Evolutionary conservation across 805 yeast genomes (phyloP).

Genomic region (Metschnikowia peoriensis): DNA sequence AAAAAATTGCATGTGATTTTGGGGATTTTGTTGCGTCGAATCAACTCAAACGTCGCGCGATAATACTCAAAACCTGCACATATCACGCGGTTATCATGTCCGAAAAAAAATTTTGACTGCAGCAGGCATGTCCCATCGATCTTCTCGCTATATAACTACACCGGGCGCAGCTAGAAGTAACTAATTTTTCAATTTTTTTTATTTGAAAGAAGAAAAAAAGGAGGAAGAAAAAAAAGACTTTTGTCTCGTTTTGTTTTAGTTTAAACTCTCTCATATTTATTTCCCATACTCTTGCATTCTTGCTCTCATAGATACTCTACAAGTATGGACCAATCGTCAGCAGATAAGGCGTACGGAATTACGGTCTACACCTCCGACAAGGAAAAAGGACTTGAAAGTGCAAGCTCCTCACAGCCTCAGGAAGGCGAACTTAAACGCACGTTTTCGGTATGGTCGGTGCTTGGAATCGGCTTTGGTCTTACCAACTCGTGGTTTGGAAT

Average conservation of each 20-base stretch:
- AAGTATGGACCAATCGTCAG: background rate
- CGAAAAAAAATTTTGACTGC: background rate
- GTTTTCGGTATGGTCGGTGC: slow-evolving; percentile 38
- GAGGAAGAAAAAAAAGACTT: too few species aligned
- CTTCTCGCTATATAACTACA: background rate
- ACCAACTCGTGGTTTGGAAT: slow-evolving; percentile 46
- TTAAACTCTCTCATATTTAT: background rate
- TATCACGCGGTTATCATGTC: background rate
- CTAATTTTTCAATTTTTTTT: background rate
- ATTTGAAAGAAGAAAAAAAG: too few species aligned
- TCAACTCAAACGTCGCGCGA: background rate
- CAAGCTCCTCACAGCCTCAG: slow-evolving; percentile 3
- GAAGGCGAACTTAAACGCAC: slow-evolving; percentile 32
- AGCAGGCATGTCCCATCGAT: background rate
- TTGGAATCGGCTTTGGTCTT: slow-evolving; percentile 41
- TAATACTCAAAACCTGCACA: background rate
- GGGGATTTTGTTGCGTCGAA: background rate
- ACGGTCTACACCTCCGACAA: slow-evolving; percentile 14
- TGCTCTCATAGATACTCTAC: background rate
- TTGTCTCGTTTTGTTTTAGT: background rate
- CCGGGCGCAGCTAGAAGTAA: background rate
- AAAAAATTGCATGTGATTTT: background rate
- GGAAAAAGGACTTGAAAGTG: slow-evolving; percentile 12
- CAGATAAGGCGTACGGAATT: slow-evolving; percentile 11
- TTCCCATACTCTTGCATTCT: background rate